Evolutionary conservation across 441 rosid genomes (phyloP).

Genomic region (Adansonia gregorii): DNA sequence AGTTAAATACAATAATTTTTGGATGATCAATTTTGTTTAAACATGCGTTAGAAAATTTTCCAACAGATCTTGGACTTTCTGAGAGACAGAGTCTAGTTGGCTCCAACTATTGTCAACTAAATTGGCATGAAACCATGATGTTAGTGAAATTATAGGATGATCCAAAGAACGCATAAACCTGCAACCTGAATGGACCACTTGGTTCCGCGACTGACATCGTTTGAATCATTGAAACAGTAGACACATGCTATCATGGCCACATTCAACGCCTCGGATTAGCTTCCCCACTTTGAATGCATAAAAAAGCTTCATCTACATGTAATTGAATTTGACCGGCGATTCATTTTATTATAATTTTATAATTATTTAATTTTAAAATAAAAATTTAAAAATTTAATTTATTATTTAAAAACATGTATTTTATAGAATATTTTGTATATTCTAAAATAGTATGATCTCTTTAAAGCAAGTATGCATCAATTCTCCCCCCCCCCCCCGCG

Average conservation of each 20-base stretch:
- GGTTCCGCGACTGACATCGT: constrained; percentile 12
- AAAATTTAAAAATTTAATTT: too few relatives aligned
- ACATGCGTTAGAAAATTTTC: constrained; percentile 24
- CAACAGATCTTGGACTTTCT: constrained; percentile 42
- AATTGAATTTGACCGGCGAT: too few relatives aligned
- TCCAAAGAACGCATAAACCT: constrained; percentile 18
- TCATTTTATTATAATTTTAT: too few relatives aligned
- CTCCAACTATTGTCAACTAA: constrained; percentile 35
- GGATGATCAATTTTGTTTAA: background rate
- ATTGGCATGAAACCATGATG: constrained; percentile 45
- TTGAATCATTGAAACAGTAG: constrained; percentile 18
- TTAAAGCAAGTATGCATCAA: too few relatives aligned
- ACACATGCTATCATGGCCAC: background rate
- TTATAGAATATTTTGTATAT: too few relatives aligned
- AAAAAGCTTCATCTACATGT: background rate
- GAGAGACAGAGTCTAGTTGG: constrained; percentile 29
- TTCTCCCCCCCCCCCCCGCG: too few relatives aligned
- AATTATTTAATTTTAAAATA: too few relatives aligned
- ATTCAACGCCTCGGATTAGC: constrained; percentile 12
- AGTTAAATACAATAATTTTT: too few relatives aligned
- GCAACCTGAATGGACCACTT: constrained; percentile 32
- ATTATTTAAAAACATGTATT: too few relatives aligned
- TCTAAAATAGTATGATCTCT: too few relatives aligned
- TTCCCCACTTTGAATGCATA: background rate
- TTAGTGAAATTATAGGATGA: constrained; percentile 24